Evolutionary conservation across 495 filamentous ascomycete species (phyloP).

Genomic region (Paragyromitra xinjiangensis): DNA sequence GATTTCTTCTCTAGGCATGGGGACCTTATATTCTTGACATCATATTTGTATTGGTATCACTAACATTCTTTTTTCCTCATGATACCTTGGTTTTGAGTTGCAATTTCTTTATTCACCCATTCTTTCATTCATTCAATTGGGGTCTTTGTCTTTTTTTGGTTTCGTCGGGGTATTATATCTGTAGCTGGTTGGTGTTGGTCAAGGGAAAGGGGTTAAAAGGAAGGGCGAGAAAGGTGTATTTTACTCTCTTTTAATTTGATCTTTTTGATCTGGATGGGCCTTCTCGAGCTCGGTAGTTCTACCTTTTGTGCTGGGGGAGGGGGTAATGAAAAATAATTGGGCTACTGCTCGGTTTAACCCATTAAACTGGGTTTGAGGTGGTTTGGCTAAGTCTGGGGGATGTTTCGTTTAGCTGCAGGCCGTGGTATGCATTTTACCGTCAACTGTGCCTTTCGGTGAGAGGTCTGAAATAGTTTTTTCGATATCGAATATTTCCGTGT

Average conservation of each 20-base stretch:
- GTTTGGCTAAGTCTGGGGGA: neutral
- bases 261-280: conserved; percentile 17
- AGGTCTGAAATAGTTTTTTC: no score
- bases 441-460: neutral
- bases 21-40: conserved; percentile 20
- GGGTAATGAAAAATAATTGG: neutral
- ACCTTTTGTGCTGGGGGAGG: neutral
- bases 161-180: conserved; percentile 28
- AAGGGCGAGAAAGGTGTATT: conserved; percentile 31
- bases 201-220: conserved; percentile 22
- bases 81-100: conserved; percentile 25
- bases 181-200: conserved; percentile 32
- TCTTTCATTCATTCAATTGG: conserved; percentile 40
- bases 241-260: conserved; percentile 47
- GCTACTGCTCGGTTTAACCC: neutral
- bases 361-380: neutral
- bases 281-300: neutral
- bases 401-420: neutral
- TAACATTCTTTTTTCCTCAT: conserved; percentile 42
- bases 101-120: conserved; percentile 24
- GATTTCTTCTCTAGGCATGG: conserved; percentile 39
- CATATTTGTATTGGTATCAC: conserved; percentile 43
- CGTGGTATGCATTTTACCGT: neutral
- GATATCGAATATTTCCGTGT: no score
- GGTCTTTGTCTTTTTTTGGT: conserved; percentile 15